Evolutionary conservation across 495 filamentous ascomycete genomes (phyloP).

Genomic region (Neurospora tetraspora): DNA sequence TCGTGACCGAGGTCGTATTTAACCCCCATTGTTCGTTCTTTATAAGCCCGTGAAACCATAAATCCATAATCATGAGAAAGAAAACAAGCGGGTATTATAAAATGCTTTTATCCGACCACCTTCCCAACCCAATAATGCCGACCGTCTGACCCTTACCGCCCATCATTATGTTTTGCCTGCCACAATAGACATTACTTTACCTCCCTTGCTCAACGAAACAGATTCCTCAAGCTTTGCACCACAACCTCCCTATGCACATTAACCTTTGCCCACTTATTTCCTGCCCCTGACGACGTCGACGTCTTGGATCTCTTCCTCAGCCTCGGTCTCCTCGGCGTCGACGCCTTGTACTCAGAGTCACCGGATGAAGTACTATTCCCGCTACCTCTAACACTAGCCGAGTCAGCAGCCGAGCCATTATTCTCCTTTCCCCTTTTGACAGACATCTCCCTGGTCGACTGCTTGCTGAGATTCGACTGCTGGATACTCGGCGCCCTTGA

Average conservation of each 20-base stretch:
- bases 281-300: neutral
- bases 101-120: conserved; percentile 4
- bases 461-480: conserved; percentile 5
- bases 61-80: conserved; percentile 2
- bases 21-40: neutral
- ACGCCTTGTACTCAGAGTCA: neutral
- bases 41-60: neutral
- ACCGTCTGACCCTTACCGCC: neutral
- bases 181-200: neutral
- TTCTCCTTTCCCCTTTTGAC: conserved; percentile 18
- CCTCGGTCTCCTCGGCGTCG: conserved; percentile 14
- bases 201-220: conserved; percentile 24
- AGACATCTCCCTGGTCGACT: conserved; percentile 12
- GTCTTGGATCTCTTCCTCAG: conserved; percentile 4
- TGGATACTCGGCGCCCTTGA: conserved; percentile 9
- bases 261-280: conserved; percentile 21
- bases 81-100: conserved; percentile 9
- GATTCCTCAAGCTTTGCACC: conserved; percentile 31
- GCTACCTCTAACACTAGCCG: neutral
- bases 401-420: neutral
- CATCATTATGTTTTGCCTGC: neutral
- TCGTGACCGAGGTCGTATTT: neutral
- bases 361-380: neutral
- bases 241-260: conserved; percentile 28
- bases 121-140: neutral